These are phyloP conservation scores for Rostrohypoxylon terebratum DNA, from an alignment of 495 filamentous ascomycete genomes.

Conservation along the genomic window DNA sequence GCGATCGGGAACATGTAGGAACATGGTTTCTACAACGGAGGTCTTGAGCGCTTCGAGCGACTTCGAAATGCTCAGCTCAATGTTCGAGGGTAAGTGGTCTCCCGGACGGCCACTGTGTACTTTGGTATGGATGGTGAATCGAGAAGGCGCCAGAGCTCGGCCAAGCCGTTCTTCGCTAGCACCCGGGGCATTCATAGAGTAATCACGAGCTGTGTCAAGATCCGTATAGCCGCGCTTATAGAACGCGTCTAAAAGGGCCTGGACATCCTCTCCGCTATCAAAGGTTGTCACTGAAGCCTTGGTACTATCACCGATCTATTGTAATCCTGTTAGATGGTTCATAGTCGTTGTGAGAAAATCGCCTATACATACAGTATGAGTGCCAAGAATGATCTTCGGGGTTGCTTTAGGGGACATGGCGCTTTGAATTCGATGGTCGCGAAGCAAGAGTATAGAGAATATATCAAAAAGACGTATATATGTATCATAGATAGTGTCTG, in stretches of 20 bases:
- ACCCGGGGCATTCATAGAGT: not conserved
- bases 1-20: slow-evolving; percentile 60
- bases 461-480: not conserved
- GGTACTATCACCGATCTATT: not conserved
- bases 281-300: not conserved
- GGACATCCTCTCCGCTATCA: not conserved
- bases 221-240: not conserved
- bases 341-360: not conserved
- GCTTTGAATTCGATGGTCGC: not conserved
- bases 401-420: not conserved
- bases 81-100: not conserved
- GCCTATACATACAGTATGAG: not conserved
- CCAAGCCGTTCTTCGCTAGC: not conserved
- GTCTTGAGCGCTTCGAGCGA: not conserved
- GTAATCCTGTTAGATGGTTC: not conserved
- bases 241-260: not conserved
- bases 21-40: slow-evolving; percentile 36
- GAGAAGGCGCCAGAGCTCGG: not conserved
- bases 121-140: slow-evolving; percentile 4
- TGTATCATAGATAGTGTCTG: not conserved
- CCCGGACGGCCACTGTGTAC: not conserved
- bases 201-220: not conserved
- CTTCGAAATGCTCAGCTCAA: not conserved
- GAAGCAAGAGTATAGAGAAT: not conserved
- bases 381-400: not conserved